Conservation (phyloP, 441 rosid genomes). For the Mallotus japonicus region DNA sequence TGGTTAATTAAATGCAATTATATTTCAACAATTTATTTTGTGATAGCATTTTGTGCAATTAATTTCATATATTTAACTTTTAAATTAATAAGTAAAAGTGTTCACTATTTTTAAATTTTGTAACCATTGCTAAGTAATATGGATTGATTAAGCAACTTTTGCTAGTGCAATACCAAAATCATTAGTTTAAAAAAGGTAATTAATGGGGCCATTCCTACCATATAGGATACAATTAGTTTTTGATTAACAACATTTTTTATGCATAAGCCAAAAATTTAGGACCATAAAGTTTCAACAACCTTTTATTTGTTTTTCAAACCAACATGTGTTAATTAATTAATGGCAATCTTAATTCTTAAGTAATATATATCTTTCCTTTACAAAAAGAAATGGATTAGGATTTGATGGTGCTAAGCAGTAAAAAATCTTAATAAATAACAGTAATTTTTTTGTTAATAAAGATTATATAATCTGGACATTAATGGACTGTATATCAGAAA, state of each 20-base stretch:
- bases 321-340: not conserved
- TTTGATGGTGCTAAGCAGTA: conserved; percentile 15
- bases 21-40: too few species aligned
- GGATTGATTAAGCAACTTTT: too few species aligned
- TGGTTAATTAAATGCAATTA: too few species aligned
- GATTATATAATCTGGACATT: too few species aligned
- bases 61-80: too few species aligned
- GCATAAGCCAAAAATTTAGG: not conserved
- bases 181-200: not conserved
- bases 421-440: not conserved
- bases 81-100: too few species aligned
- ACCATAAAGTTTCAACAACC: not conserved
- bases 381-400: not conserved
- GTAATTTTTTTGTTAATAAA: not conserved
- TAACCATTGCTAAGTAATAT: too few species aligned
- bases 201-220: not conserved
- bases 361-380: conserved; percentile 4
- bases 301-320: not conserved
- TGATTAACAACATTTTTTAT: not conserved
- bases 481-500: too few species aligned
- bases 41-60: too few species aligned
- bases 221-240: not conserved
- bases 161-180: too few species aligned
- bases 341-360: conserved; percentile 2
- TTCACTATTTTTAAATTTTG: too few species aligned